These are phyloP conservation scores for Hymenoscyphus salicellus DNA, from an alignment of 2,329 filamentous ascomycete genomes.

Conservation along the genomic window DNA sequence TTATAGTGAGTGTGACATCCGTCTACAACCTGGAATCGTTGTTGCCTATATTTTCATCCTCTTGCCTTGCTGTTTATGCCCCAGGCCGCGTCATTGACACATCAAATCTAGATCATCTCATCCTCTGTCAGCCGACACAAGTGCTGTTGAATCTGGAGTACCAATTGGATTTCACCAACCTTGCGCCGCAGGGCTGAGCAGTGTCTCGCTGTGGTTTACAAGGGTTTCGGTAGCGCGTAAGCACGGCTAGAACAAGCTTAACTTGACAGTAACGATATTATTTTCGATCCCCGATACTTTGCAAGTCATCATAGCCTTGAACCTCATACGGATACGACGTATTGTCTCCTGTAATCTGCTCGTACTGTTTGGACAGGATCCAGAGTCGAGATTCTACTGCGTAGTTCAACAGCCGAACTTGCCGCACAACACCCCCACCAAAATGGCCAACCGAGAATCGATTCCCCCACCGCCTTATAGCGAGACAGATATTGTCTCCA, in stretches of 20 bases:
- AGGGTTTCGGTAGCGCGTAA: background rate
- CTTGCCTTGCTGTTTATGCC: background rate
- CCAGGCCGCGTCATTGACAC: background rate
- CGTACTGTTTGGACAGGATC: background rate
- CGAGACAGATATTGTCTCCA: slow-evolving; percentile 51
- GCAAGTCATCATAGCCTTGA: background rate
- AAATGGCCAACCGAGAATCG: slow-evolving; percentile 14
- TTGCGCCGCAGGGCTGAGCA: background rate
- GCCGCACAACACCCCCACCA: background rate
- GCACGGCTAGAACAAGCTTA: background rate
- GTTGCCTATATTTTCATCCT: background rate
- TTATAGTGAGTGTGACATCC: background rate
- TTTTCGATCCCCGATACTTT: background rate
- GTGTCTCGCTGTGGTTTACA: background rate
- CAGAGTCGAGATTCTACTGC: no score
- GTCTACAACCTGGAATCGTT: background rate
- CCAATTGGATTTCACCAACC: background rate
- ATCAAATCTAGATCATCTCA: background rate
- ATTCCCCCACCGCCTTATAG: slow-evolving; percentile 55
- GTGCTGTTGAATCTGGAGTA: no score
- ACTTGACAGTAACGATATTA: background rate
- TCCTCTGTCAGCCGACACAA: no score
- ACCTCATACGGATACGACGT: background rate
- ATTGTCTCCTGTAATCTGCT: background rate
- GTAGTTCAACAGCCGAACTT: background rate